Percentiles rank a stretch among this genome's conserved stretches.
Conservation (phyloP, 371 early-diverging fungal species). For the Mucor plumbeus region DNA sequence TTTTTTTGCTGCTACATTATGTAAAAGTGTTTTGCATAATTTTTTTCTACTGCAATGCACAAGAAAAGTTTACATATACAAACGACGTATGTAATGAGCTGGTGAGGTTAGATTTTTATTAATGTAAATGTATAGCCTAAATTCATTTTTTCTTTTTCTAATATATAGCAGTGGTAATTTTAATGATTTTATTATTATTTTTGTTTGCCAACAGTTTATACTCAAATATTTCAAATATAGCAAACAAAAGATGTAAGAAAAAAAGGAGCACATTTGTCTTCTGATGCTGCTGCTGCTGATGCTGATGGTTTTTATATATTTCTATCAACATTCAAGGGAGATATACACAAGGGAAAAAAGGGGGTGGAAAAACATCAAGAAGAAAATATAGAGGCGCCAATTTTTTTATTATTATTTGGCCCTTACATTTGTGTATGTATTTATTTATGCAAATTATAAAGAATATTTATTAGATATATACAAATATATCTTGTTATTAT, state of each 20-base stretch:
- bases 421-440: background rate
- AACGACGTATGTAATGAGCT: background rate
- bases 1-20: background rate
- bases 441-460: slow-evolving; percentile 1
- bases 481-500: background rate
- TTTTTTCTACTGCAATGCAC: background rate
- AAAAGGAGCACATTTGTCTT: background rate
- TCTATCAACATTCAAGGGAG: background rate
- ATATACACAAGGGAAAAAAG: background rate
- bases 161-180: background rate
- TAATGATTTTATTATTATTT: background rate
- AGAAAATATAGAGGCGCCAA: background rate
- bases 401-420: background rate
- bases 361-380: background rate
- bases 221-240: slow-evolving; percentile 19
- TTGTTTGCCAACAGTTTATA: slow-evolving; percentile 11
- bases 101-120: slow-evolving; percentile 12
- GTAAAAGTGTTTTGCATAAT: background rate
- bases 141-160: background rate
- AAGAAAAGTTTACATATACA: background rate
- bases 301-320: background rate
- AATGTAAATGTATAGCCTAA: background rate
- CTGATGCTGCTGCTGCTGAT: background rate
- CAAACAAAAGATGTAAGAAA: slow-evolving; percentile 3
- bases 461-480: background rate